Base-by-base conservation (phyloP, 331 rosid species). In the Dryas integrifolia region DNA sequence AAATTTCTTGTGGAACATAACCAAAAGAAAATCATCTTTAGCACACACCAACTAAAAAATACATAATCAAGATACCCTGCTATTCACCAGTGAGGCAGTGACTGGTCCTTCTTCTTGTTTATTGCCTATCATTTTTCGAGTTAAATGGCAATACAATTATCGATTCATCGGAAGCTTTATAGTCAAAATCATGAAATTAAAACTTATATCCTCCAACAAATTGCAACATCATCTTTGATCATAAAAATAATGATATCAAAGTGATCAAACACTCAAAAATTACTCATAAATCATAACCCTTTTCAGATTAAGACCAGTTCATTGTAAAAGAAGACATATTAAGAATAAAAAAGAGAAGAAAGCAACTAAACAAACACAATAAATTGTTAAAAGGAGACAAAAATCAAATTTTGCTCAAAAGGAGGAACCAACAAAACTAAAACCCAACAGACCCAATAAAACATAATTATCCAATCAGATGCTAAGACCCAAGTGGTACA, bases 401-500 rank as follows among this genome's bases (percentile, higher is more conserved):
- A 21, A 21, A 67, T 16, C 16, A 69, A 40, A 53, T 30, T 45
- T 40, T 69, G 5, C 62, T 44, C 35, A 44, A 18, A 58, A 49
- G 7, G 35, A 62, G 43, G 38, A 43, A 16, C 64, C 41, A 43
- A 30, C 55, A 21, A 18, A 41, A 38, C 46, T 71, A 45, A 71
- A 71, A 69, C 35, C 57, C 16, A 58, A 58, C 26, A 45, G n/a
- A 40, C 49, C 24, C 30, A 30, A 30, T 2, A 30, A 57, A 35
- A 30, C 35, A 40, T 5, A 57, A 58, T 45, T 0, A 26, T 47
- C 56, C 72, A 67, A 30, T 67, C 72, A 30, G 30, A 67, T 7
- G 64, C 21, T 26, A 67, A 67, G 8, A 57, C 43, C 45, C 24
- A 60, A 60, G 65, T 14, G 56, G 56, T 51, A 51, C 7, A 51